Evolutionary conservation across 495 filamentous ascomycete species (phyloP), one percentile per base, ranked within the genome.

Genomic region (Penicillium pulvis): DNA sequence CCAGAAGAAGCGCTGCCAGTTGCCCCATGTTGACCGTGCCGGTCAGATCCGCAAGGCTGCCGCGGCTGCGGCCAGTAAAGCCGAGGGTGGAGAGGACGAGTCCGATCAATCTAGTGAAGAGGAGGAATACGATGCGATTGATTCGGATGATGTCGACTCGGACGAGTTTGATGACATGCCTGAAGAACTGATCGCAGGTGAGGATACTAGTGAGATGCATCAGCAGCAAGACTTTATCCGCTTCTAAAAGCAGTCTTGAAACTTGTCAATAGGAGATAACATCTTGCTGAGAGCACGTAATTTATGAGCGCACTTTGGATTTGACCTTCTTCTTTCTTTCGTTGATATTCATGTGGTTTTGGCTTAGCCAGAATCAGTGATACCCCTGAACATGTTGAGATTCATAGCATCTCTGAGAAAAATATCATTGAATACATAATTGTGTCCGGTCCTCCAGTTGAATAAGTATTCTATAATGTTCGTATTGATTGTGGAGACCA

Each of bases 11-110:
- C 87, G 86, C 35, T 98, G 94, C 79, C 87, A 85, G 66, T 79
- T 97, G 58, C 90, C 85, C 28, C 94, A 98, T 73, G 84, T 93
- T 63, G 90, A 95, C 75, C 87, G 91, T 74, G 94, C 94, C 39
- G 85, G 85, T 41, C 82, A 85, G 65, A 83, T 89, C 55, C 81
- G 85, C 67, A 87, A 87, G 63, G 77, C 79, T 62, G 75, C 79
- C 46, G 67, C 65, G 2, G 62, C 65, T 7, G 67, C 67, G 14
- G 81, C 78, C 56, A 70, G 65, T 44, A 74, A 64, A 51, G 70
- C 76, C 50, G 73, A 68, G 39, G 68, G 67, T 19, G 74, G 81
- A 57, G 84, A 83, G 7, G 87, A 90, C 53, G 83, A 87, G 64
- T 87, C 83, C 69, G 90, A 95, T 67, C 65, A 91, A 33, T 92